Conservation (phyloP, 495 filamentous ascomycete species). For the Apodospora peruviana region DNA sequence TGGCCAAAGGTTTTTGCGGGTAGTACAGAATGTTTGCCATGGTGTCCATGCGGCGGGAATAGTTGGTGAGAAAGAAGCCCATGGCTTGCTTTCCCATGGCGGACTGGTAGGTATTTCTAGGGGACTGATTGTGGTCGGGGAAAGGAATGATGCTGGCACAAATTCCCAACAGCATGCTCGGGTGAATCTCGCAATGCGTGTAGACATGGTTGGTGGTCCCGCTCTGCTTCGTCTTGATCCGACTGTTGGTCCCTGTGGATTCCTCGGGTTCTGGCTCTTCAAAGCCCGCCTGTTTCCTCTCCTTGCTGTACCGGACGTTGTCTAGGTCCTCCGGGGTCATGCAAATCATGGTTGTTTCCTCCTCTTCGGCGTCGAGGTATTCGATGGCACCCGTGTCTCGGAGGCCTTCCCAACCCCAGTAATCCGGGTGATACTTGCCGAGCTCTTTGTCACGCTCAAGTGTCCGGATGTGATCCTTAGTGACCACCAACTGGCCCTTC, state of each 20-base stretch:
- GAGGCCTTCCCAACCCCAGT: slow-evolving; percentile 83
- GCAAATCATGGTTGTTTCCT: slow-evolving; percentile 97
- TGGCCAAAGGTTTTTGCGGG: slow-evolving; percentile 94
- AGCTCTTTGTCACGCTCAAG: slow-evolving; percentile 50
- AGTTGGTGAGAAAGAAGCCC: slow-evolving; percentile 98
- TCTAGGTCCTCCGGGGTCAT: slow-evolving; percentile 97
- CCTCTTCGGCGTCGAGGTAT: slow-evolving; percentile 95
- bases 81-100: slow-evolving; percentile 99
- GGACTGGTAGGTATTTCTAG: slow-evolving; percentile 97
- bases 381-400: slow-evolving; percentile 79
- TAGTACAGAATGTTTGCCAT: slow-evolving; percentile 99
- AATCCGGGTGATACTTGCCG: slow-evolving; percentile 52
- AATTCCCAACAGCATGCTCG: slow-evolving; percentile 96
- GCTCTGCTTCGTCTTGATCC: slow-evolving; percentile 79
- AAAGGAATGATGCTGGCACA: slow-evolving; percentile 99
- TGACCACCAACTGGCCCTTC: slow-evolving; percentile 72
- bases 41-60: slow-evolving; percentile 92
- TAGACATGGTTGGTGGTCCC: slow-evolving; percentile 78
- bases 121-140: slow-evolving; percentile 98
- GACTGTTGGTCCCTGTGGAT: slow-evolving; percentile 47
- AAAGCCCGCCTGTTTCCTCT: slow-evolving; percentile 38
- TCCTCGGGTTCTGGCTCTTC: slow-evolving; percentile 35
- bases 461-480: slow-evolving; percentile 73
- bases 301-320: slow-evolving; percentile 47
- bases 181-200: slow-evolving; percentile 98